These are phyloP conservation scores for Scheffersomyces spartinae DNA, from an alignment of 805 yeast species.

Conservation along the genomic window DNA sequence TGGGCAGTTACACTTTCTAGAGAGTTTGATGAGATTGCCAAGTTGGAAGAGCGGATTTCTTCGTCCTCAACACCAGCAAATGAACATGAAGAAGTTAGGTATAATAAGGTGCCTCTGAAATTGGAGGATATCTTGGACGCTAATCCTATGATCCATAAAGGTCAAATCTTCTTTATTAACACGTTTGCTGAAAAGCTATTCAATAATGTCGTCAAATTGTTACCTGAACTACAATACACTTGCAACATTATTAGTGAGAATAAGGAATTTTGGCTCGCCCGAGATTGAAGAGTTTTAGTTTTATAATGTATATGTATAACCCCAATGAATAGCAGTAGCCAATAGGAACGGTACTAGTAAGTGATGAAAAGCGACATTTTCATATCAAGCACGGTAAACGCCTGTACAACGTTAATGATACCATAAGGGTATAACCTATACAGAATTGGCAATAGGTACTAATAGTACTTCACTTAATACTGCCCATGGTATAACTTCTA, in stretches of 20 bases:
- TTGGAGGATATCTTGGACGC: constrained; percentile 32
- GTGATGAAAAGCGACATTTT: background rate
- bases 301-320: background rate
- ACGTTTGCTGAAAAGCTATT: constrained; percentile 76
- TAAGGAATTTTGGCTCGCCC: constrained; percentile 40
- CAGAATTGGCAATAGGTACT: too few species aligned
- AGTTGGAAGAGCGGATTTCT: constrained; percentile 30
- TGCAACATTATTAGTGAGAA: constrained; percentile 42
- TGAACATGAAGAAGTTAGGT: constrained; percentile 6
- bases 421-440: background rate
- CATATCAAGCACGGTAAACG: background rate
- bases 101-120: constrained; percentile 26
- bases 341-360: background rate
- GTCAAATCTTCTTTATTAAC: constrained; percentile 75
- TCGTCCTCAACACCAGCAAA: constrained; percentile 5
- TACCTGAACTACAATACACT: constrained; percentile 53
- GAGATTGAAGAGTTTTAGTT: constrained; percentile 2
- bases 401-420: constrained; percentile 1
- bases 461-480: too few species aligned
- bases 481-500: too few species aligned
- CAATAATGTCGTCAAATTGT: constrained; percentile 42
- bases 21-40: constrained; percentile 62
- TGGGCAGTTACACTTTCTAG: constrained; percentile 79
- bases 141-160: constrained; percentile 45
- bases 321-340: background rate